These are phyloP conservation scores for Yamadazyma sp. DNA, from an alignment of 805 yeast genomes.

Conservation along the genomic window DNA sequence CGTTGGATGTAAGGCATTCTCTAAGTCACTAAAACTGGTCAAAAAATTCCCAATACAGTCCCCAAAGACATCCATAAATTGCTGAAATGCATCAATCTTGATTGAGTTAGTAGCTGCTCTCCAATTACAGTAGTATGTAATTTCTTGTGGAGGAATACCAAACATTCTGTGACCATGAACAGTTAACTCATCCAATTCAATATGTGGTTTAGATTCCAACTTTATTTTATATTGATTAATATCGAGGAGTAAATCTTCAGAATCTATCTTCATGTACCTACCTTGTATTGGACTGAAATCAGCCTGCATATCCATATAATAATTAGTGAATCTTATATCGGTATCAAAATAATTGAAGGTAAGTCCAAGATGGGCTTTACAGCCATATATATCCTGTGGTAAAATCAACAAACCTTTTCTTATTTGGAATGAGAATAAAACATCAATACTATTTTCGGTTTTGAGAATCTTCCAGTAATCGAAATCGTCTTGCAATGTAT, in stretches of 20 bases:
- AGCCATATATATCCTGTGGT: constrained; percentile 71
- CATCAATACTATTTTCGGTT: constrained; percentile 71
- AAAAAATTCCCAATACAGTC: constrained; percentile 47
- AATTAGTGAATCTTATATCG: constrained; percentile 84
- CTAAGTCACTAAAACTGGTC: constrained; percentile 68
- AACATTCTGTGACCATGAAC: constrained; percentile 90
- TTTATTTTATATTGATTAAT: constrained; percentile 12
- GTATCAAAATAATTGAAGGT: constrained; percentile 64
- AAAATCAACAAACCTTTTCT: constrained; percentile 67
- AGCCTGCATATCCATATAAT: constrained; percentile 89
- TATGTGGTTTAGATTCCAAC: constrained; percentile 30
- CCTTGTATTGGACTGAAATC: constrained; percentile 58
- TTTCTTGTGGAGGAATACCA: constrained; percentile 86
- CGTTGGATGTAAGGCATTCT: constrained; percentile 64
- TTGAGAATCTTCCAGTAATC: constrained; percentile 42
- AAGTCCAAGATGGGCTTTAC: constrained; percentile 57
- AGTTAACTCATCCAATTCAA: constrained; percentile 55
- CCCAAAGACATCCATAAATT: constrained; percentile 41
- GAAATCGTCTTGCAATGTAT: constrained; percentile 10
- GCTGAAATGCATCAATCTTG: constrained; percentile 47
- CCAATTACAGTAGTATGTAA: constrained; percentile 91
- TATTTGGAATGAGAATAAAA: constrained; percentile 68
- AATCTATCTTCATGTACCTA: constrained; percentile 22
- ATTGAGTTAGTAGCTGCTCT: constrained; percentile 68
- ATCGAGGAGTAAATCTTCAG: constrained; percentile 19